Evolutionary conservation across 140 eudicot genomes (phyloP).

Genomic region (Stevia rebaudiana): DNA sequence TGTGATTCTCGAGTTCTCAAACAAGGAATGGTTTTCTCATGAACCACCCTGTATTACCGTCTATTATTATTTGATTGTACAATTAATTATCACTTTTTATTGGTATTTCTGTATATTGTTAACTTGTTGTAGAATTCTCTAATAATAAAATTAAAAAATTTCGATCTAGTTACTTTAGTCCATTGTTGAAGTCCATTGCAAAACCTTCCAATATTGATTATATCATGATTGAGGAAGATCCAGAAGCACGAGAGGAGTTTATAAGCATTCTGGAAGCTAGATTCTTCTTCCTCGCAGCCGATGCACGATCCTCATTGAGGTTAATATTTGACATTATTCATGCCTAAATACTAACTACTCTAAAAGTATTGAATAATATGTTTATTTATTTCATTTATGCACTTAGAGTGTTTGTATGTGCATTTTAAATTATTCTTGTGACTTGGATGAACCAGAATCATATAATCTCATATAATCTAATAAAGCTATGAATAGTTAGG

Average conservation of each 20-base stretch:
- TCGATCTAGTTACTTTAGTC: conserved; percentile 82
- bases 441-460: conserved; percentile 1
- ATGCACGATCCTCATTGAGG: conserved; percentile 94
- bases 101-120: not conserved
- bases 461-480: not conserved
- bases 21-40: no score
- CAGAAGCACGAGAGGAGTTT: conserved; percentile 71
- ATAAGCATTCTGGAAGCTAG: conserved; percentile 67
- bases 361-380: conserved; percentile 14
- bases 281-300: conserved; percentile 93
- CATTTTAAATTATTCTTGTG: not conserved
- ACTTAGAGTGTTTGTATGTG: conserved; percentile 16
- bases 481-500: conserved; percentile 2
- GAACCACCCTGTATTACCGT: no score
- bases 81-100: not conserved
- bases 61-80: not conserved
- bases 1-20: no score
- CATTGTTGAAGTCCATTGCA: conserved; percentile 72
- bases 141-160: not conserved
- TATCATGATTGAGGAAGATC: conserved; percentile 81
- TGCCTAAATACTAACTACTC: not conserved
- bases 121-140: not conserved
- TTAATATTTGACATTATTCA: conserved; percentile 15
- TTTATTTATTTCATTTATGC: not conserved
- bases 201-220: conserved; percentile 51